Conservation (phyloP, 768 basidiomycete species). For the Mycena rosella region DNA sequence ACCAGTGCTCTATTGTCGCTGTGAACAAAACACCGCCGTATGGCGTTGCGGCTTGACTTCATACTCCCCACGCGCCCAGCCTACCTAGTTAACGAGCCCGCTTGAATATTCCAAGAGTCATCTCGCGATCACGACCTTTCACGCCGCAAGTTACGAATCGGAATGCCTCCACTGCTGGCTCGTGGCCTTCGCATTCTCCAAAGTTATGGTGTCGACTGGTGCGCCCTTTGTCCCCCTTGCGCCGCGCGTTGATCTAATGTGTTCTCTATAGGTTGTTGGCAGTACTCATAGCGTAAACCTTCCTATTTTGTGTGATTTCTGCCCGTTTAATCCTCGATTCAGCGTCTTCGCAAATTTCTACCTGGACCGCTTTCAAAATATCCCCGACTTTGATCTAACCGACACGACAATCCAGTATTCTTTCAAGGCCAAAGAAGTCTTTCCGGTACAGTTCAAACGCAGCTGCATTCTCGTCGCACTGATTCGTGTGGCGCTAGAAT, state of each 20-base stretch:
- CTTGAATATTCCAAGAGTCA: too few species aligned
- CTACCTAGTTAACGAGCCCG: too few species aligned
- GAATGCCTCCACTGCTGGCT: too few species aligned
- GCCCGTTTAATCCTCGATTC: neutral
- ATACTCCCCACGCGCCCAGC: too few species aligned
- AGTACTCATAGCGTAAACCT: slow-evolving; percentile 21
- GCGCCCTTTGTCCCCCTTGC: neutral
- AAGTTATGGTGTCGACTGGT: slow-evolving; percentile 39
- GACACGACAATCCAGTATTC: slow-evolving; percentile 40
- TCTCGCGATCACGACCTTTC: too few species aligned
- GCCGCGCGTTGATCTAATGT: neutral
- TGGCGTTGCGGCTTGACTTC: too few species aligned
- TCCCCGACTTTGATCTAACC: slow-evolving; percentile 39
- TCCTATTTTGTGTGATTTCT: neutral
- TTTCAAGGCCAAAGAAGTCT: slow-evolving; percentile 33
- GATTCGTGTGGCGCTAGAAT: slow-evolving; percentile 8
- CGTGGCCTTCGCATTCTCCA: slow-evolving; percentile 32
- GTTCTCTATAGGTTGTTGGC: slow-evolving; percentile 8
- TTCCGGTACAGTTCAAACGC: slow-evolving; percentile 26
- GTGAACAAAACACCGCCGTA: too few species aligned
- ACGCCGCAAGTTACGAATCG: too few species aligned
- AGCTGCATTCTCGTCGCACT: neutral
- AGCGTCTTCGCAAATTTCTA: slow-evolving; percentile 41
- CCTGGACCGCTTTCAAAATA: slow-evolving; percentile 40
- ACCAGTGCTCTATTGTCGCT: too few species aligned